Base-by-base conservation (phyloP, 768 basidiomycete species). In the Tremella fuciformis region DNA sequence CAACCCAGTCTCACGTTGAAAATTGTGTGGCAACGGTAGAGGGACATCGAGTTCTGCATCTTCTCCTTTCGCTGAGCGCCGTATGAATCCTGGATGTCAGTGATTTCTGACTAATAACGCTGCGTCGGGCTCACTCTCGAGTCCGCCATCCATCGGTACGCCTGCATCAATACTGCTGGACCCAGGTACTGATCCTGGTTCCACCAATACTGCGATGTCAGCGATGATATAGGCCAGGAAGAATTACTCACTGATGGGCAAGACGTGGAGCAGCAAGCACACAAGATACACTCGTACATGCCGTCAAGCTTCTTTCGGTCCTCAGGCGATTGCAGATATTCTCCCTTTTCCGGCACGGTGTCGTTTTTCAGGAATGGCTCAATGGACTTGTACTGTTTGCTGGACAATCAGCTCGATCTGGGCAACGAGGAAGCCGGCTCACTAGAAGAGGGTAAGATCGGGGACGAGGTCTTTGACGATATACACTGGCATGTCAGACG, bases 311-410 rank as follows among this genome's bases (percentile, higher is more conserved):
- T 98, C 82, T 85, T 85, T 73, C 94, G 85, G 75, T 99, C 91
- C 69, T 90, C 93, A 22, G 79, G 84, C 11, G 89, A 88, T 79
- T 98, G 96, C 54, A 94, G 80, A 82, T 85, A 87, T 79, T 99
- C 94, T 15, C 78, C 77, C 61, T 85, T 79, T 64, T 82, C 88
- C 1, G 92, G 92, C 0, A 87, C 87, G 77, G 88, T 90, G 77
- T 91, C 88, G 78, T 91, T 92, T 82, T 94, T 87, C 38, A 97
- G 83, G 82, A 86, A 98, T 3, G 94, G 94, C 77, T 99, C 86
- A 78, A 99, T 94, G 16, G 92, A 93, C 80, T 98, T 98, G 88
- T 99, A 98, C 77, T 99, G 96, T 78, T 98, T 97, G 86, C 64
- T 65, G 21, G 21, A 89, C 81, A 80, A 90, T n/a, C 21, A 29